phyloP scores from a whole-genome alignment of 225 moss, liverwort and hornwort species.

The Bryum argenteum region DNA sequence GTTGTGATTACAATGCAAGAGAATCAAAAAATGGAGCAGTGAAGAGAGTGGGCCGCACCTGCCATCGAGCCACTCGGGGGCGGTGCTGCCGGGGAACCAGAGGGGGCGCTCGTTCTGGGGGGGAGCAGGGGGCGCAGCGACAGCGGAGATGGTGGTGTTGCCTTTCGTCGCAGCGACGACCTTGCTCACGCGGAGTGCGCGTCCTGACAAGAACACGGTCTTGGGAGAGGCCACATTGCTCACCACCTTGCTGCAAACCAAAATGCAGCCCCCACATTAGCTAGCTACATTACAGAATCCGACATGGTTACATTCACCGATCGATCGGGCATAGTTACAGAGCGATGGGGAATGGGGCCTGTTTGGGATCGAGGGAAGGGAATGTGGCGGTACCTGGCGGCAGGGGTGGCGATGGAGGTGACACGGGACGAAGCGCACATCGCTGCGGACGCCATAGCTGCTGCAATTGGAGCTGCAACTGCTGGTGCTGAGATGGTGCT shows the following conservation, averaged over 20 bases:
- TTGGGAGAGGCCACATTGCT: slow-evolving; percentile 55
- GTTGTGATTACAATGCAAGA: too few relatives aligned
- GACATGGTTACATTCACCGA: not conserved
- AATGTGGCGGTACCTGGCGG: slow-evolving; percentile 41
- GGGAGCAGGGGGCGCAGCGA: slow-evolving; percentile 46
- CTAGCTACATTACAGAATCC: too few relatives aligned
- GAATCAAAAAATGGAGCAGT: not conserved
- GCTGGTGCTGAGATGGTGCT: not conserved
- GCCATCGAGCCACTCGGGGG: slow-evolving; percentile 72
- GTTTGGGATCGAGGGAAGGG: not conserved
- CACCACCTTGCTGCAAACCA: slow-evolving; percentile 57
- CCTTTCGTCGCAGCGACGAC: slow-evolving; percentile 36
- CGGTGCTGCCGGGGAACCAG: slow-evolving; percentile 75
- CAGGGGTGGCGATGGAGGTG: slow-evolving; percentile 47
- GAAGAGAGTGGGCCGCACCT: not conserved
- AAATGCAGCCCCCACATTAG: not conserved
- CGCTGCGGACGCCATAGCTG: slow-evolving; percentile 57
- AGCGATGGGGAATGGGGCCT: too few relatives aligned
- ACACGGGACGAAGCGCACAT: slow-evolving; percentile 55
- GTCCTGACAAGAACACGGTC: slow-evolving; percentile 64
- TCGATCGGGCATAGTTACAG: not conserved
- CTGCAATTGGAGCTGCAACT: not conserved
- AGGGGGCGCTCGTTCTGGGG: slow-evolving; percentile 60
- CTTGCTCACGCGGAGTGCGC: slow-evolving; percentile 58
- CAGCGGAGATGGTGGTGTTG: slow-evolving; percentile 28